phyloP scores from a whole-genome alignment of 805 yeast species.

The Ascoidea asiatica region DNA sequence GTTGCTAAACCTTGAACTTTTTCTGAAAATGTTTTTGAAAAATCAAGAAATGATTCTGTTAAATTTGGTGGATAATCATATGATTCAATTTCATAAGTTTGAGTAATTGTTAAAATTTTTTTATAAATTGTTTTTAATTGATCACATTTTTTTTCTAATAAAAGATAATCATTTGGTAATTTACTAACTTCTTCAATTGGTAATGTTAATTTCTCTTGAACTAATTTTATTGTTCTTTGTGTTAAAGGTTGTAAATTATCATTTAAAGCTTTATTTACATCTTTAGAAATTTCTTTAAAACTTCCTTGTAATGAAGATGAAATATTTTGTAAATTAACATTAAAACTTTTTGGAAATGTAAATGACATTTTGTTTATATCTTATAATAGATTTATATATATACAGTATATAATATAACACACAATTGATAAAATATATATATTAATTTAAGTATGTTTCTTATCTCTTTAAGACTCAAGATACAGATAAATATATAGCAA shows the following conservation, averaged over 20 bases:
- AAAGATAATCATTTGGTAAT: slow-evolving; percentile 59
- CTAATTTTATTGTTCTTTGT: slow-evolving; percentile 39
- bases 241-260: slow-evolving; percentile 10
- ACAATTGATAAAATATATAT: no score
- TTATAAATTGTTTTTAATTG: slow-evolving; percentile 46
- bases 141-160: slow-evolving; percentile 56
- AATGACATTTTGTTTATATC: slow-evolving; percentile 1
- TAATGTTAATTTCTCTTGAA: slow-evolving; percentile 35
- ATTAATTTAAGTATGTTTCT: no score
- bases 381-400: no score
- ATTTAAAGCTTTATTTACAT: slow-evolving; percentile 3
- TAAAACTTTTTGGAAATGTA: slow-evolving; percentile 7
- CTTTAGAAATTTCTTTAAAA: slow-evolving; percentile 7
- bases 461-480: no score
- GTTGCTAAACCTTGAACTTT: slow-evolving; percentile 46
- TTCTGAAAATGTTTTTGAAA: slow-evolving; percentile 40
- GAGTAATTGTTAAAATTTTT: slow-evolving; percentile 33
- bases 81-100: slow-evolving; percentile 58
- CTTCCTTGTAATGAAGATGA: slow-evolving; percentile 6
- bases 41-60: slow-evolving; percentile 49
- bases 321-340: slow-evolving; percentile 7
- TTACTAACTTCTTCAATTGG: slow-evolving; percentile 56
- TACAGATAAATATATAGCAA: no score
- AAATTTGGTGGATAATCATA: slow-evolving; percentile 79
- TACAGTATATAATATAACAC: no score